Percentiles rank a stretch among this genome's conserved stretches.
These are phyloP conservation scores for Penicillium concentricum DNA, from an alignment of 2,329 filamentous ascomycete genomes.

Conservation along the genomic window DNA sequence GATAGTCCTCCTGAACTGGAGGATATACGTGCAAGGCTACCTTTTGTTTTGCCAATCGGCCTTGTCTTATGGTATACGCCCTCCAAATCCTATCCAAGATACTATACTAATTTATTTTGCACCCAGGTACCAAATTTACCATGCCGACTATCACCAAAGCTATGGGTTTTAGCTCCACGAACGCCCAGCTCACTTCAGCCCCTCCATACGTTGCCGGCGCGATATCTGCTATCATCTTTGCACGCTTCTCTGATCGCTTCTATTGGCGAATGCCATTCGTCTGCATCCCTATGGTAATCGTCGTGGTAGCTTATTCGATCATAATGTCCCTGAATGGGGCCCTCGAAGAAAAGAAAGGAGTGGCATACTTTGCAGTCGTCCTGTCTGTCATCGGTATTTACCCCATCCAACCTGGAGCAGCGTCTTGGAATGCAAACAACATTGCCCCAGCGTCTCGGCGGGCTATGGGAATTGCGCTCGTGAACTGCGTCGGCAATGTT, in stretches of 20 bases:
- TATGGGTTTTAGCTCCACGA: slow-evolving; percentile 36
- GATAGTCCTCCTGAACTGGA: slow-evolving; percentile 39
- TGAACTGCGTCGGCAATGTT: slow-evolving; percentile 24
- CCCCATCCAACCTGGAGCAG: slow-evolving; percentile 25
- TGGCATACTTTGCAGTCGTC: slow-evolving; percentile 25
- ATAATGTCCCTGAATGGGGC: slow-evolving; percentile 24
- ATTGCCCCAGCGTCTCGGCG: slow-evolving; percentile 23
- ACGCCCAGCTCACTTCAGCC: slow-evolving; percentile 33
- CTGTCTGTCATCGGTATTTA: slow-evolving; percentile 26
- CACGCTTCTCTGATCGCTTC: slow-evolving; percentile 23
- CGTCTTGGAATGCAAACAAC: slow-evolving; percentile 29
- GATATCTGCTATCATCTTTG: slow-evolving; percentile 24
- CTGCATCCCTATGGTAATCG: slow-evolving; percentile 13
- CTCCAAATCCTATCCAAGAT: slow-evolving; percentile 14
- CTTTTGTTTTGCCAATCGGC: slow-evolving; percentile 28
- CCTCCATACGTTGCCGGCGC: slow-evolving; percentile 29
- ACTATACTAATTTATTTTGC: slow-evolving; percentile 24
- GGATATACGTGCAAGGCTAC: slow-evolving; percentile 34
- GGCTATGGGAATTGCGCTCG: slow-evolving; percentile 22
- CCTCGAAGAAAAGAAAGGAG: slow-evolving; percentile 19
- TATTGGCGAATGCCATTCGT: slow-evolving; percentile 30
- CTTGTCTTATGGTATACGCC: slow-evolving; percentile 19
- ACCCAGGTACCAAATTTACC: slow-evolving; percentile 37
- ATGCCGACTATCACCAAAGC: slow-evolving; percentile 40
- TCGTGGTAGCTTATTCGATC: slow-evolving; percentile 19